phyloP scores from a whole-genome alignment of 2,329 filamentous ascomycete genomes.

The Fusarium illudens region DNA sequence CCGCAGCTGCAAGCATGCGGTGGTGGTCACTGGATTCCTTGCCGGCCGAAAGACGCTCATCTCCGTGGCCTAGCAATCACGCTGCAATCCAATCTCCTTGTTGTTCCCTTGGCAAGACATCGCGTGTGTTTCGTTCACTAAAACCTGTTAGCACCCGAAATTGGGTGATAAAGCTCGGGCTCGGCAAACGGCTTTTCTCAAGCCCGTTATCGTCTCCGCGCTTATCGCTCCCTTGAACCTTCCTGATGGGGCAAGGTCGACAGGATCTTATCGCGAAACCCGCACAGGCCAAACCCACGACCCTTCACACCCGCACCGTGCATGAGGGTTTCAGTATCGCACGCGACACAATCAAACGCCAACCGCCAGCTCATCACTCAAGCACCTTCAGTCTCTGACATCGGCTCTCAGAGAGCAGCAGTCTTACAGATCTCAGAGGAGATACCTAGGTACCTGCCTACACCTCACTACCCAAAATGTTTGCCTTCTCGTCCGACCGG shows the following conservation, averaged over 20 bases:
- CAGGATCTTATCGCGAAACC: constrained; percentile 15
- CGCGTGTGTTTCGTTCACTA: constrained; percentile 36
- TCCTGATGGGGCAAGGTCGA: neutral
- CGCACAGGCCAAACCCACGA: constrained; percentile 10
- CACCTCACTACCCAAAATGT: neutral
- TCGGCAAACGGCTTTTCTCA: constrained; percentile 16
- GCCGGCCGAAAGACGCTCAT: neutral
- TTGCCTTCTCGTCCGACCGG: neutral
- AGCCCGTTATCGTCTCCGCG: constrained; percentile 20
- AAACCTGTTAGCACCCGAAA: constrained; percentile 43
- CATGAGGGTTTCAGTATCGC: neutral
- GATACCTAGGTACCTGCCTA: neutral
- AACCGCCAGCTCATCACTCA: constrained; percentile 9
- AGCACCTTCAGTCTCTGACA: constrained; percentile 1
- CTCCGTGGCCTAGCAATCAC: neutral
- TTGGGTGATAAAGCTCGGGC: constrained; percentile 16
- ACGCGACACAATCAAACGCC: constrained; percentile 9
- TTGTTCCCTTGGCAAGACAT: neutral
- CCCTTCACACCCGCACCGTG: constrained; percentile 15
- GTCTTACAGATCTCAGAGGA: neutral
- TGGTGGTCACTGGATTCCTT: neutral
- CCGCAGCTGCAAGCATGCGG: neutral
- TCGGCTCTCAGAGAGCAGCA: neutral
- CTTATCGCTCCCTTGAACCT: constrained; percentile 15
- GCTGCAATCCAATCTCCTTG: neutral